Percentiles rank a stretch among this genome's conserved stretches.
phyloP scores from a whole-genome alignment of 2,329 filamentous ascomycete species.

The Colletotrichum agaves region DNA sequence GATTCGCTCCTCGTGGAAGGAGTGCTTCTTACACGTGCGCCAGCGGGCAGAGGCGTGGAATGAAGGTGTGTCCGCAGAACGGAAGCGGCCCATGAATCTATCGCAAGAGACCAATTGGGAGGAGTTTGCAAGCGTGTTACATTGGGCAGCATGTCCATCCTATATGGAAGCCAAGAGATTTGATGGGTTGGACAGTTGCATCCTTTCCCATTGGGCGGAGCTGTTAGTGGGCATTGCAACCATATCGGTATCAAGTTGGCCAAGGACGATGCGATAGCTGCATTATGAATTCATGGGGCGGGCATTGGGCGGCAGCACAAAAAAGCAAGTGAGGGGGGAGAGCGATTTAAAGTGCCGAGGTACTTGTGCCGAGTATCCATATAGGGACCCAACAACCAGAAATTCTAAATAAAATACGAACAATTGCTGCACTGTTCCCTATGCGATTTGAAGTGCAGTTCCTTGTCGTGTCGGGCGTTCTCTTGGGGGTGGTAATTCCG shows the following conservation, averaged over 20 bases:
- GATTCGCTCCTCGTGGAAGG: slow-evolving; percentile 9
- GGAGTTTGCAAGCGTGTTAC: not conserved
- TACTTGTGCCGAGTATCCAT: no score
- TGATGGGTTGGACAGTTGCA: not conserved
- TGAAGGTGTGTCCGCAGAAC: slow-evolving; percentile 10
- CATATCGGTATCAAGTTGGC: not conserved
- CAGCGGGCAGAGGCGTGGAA: slow-evolving; percentile 1
- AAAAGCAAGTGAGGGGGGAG: slow-evolving; percentile 12
- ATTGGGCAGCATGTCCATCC: slow-evolving; percentile 6
- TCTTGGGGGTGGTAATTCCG: not conserved
- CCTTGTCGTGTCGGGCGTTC: not conserved
- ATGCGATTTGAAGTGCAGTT: not conserved
- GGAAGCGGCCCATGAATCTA: not conserved
- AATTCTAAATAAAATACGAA: no score
- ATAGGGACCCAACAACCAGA: no score
- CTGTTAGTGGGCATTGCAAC: not conserved
- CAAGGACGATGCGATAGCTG: slow-evolving; percentile 11
- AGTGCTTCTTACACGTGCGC: slow-evolving; percentile 19
- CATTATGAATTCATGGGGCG: not conserved
- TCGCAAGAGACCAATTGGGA: not conserved
- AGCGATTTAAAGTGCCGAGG: no score
- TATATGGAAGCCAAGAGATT: not conserved
- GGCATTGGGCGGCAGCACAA: slow-evolving; percentile 4
- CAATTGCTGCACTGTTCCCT: no score
- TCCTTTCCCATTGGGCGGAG: slow-evolving; percentile 1